phyloP scores from a whole-genome alignment of 1,284 basidiomycete species.

The Lentinula novae-zelandiae region DNA sequence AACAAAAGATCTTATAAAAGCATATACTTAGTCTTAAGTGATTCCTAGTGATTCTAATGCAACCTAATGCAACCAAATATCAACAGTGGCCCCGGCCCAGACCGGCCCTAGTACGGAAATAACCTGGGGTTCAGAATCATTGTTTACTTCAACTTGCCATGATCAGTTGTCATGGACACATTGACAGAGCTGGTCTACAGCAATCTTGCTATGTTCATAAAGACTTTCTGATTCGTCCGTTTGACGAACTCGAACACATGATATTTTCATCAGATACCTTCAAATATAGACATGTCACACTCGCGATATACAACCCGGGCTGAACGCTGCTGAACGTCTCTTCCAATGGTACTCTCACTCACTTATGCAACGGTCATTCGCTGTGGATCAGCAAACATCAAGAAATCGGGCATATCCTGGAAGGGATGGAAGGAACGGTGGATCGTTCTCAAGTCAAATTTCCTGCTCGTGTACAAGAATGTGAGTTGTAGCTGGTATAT shows the following conservation, averaged over 20 bases:
- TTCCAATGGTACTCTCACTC: background rate
- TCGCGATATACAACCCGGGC: background rate
- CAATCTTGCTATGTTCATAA: background rate
- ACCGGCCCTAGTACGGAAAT: too few relatives aligned
- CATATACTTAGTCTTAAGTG: too few relatives aligned
- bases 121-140: too few relatives aligned
- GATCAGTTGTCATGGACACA: background rate
- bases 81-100: too few relatives aligned
- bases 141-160: too few relatives aligned
- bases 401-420: slow-evolving; percentile 11
- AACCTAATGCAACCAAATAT: too few relatives aligned
- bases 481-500: slow-evolving; percentile 6
- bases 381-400: slow-evolving; percentile 8
- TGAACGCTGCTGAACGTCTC: background rate
- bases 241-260: background rate
- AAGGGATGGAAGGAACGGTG: slow-evolving; percentile 17
- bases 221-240: too few relatives aligned
- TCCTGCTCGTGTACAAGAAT: slow-evolving; percentile 17
- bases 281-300: background rate
- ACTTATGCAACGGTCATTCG: background rate
- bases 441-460: slow-evolving; percentile 18
- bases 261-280: background rate
- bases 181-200: background rate
- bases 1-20: too few relatives aligned
- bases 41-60: too few relatives aligned